These are phyloP conservation scores for Prorocentrum cordatum DNA, from an alignment of 169 alveolate species.

Conservation along the genomic window DNA sequence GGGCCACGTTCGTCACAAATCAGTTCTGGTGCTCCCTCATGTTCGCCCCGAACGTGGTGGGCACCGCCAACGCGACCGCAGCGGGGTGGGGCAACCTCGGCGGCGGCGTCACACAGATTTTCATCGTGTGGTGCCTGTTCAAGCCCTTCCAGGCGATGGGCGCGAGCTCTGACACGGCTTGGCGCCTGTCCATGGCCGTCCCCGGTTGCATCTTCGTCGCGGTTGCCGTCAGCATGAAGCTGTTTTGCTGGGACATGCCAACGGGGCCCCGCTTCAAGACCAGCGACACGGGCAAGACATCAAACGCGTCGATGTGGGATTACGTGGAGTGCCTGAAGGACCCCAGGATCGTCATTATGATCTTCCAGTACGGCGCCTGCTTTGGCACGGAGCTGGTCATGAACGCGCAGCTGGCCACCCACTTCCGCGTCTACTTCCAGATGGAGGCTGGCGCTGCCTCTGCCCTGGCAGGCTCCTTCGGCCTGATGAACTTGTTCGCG, in stretches of 20 bases:
- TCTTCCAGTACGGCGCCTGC: background rate
- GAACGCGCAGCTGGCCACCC: constrained; percentile 34
- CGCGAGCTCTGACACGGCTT: background rate
- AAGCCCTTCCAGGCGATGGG: background rate
- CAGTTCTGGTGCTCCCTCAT: constrained; percentile 38
- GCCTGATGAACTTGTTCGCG: constrained; percentile 52
- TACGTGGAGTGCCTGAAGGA: background rate
- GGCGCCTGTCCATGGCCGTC: constrained; percentile 8
- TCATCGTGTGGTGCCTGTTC: background rate
- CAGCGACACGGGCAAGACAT: constrained; percentile 20
- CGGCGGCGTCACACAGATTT: constrained; percentile 24
- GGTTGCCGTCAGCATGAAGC: background rate
- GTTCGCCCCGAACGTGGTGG: constrained; percentile 44
- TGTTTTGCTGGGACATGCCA: constrained; percentile 36
- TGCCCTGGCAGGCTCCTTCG: constrained; percentile 25
- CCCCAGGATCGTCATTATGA: background rate
- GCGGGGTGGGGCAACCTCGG: constrained; percentile 55
- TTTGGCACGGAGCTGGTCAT: background rate
- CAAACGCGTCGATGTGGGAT: constrained; percentile 20
- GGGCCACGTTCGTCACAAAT: constrained; percentile 35
- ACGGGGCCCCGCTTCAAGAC: background rate
- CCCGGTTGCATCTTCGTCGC: background rate
- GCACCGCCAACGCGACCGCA: constrained; percentile 50
- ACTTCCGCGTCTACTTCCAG: constrained; percentile 32
- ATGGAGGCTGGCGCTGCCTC: background rate